A percentile compares a stretch with the other conserved stretches of the same genome.
phyloP scores from a whole-genome alignment of 78 protist genomes.

The Dictyostelium citrinum region DNA sequence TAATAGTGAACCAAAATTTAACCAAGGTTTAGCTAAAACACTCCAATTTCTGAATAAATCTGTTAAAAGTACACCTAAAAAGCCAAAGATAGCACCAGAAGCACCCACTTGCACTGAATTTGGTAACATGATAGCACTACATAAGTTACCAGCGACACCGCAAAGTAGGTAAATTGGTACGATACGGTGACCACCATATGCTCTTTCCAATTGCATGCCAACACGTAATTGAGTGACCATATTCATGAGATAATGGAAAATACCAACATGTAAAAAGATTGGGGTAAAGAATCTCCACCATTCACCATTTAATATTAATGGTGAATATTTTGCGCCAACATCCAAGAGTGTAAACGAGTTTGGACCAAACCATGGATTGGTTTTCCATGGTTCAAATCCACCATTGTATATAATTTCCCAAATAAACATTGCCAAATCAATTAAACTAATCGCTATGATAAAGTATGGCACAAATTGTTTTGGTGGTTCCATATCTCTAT shows the following conservation, averaged over 20 bases:
- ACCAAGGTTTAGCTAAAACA: conserved; percentile 30
- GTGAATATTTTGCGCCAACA: conserved; percentile 74
- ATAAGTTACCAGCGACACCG: conserved; percentile 74
- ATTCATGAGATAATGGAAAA: conserved; percentile 72
- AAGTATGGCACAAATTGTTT: conserved; percentile 65
- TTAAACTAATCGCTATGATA: conserved; percentile 50
- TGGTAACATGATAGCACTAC: conserved; percentile 69
- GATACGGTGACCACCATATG: conserved; percentile 77
- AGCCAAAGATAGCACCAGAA: conserved; percentile 79
- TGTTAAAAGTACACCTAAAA: conserved; percentile 66
- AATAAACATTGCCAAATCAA: conserved; percentile 35
- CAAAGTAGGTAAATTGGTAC: conserved; percentile 75
- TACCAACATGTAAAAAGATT: conserved; percentile 77
- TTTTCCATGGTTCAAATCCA: conserved; percentile 73
- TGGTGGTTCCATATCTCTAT: conserved; percentile 34
- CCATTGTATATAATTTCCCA: conserved; percentile 69
- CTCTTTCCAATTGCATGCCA: conserved; percentile 71
- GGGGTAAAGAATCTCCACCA: conserved; percentile 86
- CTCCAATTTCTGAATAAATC: conserved; percentile 75
- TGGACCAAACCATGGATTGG: conserved; percentile 82
- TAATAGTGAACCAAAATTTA: conserved; percentile 40
- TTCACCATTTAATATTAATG: conserved; percentile 41
- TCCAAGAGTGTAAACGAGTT: conserved; percentile 25
- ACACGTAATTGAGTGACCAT: conserved; percentile 65
- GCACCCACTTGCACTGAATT: conserved; percentile 77